Evolutionary conservation across 148 eudicot genomes (phyloP).

Genomic region (Silene latifolia): DNA sequence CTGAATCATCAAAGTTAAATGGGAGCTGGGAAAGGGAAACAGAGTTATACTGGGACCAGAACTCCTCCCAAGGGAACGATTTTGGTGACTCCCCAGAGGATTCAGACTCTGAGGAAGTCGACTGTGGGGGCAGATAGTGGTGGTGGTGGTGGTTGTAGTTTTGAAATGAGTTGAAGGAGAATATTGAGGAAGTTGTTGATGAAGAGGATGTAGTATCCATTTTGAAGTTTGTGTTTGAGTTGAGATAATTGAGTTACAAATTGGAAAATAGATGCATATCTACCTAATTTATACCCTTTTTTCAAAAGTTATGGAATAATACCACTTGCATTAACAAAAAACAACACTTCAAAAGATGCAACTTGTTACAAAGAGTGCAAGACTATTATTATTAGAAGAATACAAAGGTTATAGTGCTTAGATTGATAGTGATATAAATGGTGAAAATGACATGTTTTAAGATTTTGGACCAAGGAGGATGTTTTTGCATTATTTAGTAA

Average conservation of each 20-base stretch:
- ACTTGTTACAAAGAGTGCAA: neutral
- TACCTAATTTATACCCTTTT: conserved; percentile 26
- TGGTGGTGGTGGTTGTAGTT: neutral
- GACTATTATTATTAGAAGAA: neutral
- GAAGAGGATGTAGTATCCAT: conserved; percentile 27
- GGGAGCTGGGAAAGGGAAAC: conserved; percentile 27
- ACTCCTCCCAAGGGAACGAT: conserved; percentile 24
- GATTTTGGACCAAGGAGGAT: conserved; percentile 36
- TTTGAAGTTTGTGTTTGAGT: neutral
- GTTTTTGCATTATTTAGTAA: conserved; percentile 21
- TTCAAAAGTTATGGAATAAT: conserved; percentile 9
- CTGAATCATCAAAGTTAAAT: conserved; percentile 40
- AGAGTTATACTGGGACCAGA: conserved; percentile 18
- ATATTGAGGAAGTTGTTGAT: neutral
- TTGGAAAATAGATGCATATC: conserved; percentile 5
- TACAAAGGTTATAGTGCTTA: conserved; percentile 16
- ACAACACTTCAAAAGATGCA: neutral
- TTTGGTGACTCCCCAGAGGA: conserved; percentile 22
- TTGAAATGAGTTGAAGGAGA: neutral
- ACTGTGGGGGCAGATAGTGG: neutral
- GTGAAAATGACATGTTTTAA: conserved; percentile 19
- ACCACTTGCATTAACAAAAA: conserved; percentile 8
- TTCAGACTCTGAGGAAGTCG: conserved; percentile 10
- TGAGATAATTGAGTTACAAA: neutral
- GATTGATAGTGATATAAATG: conserved; percentile 16